Evolutionary conservation across 106 monocot genomes (phyloP).

Genomic region (Allium sativum): DNA sequence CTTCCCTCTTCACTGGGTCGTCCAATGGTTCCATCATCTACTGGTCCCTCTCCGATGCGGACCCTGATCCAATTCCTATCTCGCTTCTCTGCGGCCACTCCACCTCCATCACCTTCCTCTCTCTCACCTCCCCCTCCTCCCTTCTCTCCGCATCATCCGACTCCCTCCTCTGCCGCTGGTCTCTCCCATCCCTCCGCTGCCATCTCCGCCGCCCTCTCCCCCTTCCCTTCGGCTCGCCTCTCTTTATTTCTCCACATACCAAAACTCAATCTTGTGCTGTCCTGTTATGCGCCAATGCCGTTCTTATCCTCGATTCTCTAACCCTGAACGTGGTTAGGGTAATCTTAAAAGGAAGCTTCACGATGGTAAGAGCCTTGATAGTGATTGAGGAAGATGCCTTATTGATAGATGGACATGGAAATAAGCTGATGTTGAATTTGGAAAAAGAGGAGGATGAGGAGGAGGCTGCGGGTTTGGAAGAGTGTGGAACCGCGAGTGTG

Average conservation of each 20-base stretch:
- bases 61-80: constrained; percentile 4
- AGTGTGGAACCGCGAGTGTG: constrained; percentile 11
- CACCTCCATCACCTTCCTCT: constrained; percentile 25
- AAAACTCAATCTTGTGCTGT: constrained; percentile 22
- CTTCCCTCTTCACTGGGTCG: constrained; percentile 65
- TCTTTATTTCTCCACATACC: constrained; percentile 19
- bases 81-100: constrained; percentile 39
- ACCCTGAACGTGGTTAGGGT: constrained; percentile 40
- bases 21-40: constrained; percentile 76
- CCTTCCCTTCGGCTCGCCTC: constrained; percentile 48
- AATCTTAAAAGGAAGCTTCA: constrained; percentile 28
- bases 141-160: constrained; percentile 56
- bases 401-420: constrained; percentile 43
- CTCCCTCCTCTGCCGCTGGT: constrained; percentile 73
- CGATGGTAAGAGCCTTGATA: constrained; percentile 28
- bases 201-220: constrained; percentile 58
- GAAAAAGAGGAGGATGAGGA: constrained; percentile 23
- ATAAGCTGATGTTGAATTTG: constrained; percentile 24
- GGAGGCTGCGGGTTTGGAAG: constrained; percentile 1
- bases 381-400: constrained; percentile 22
- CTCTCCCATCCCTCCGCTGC: constrained; percentile 38
- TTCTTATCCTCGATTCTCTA: constrained; percentile 57
- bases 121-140: constrained; percentile 17
- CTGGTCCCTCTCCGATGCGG: constrained; percentile 27
- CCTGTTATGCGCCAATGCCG: constrained; percentile 11